phyloP scores from a whole-genome alignment of 2,329 filamentous ascomycete species.

The Penicillium sp. region DNA sequence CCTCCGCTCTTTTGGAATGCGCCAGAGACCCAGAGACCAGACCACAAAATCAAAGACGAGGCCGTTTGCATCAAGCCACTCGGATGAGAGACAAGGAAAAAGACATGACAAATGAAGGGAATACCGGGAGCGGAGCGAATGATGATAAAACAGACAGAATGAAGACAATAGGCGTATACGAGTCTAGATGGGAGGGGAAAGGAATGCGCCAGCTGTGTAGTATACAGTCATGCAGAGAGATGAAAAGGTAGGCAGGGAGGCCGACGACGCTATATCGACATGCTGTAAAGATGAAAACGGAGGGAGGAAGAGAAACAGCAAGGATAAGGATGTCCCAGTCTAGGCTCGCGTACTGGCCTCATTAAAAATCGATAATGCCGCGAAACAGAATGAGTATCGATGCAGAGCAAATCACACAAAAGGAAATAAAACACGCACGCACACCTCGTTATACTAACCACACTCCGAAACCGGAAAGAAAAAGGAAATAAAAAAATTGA shows the following conservation, averaged over 20 bases:
- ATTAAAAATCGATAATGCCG: slow-evolving; percentile 23
- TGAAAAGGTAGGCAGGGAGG: slow-evolving; percentile 16
- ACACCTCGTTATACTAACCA: slow-evolving; percentile 20
- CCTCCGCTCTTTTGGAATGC: slow-evolving; percentile 29
- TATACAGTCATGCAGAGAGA: slow-evolving; percentile 31
- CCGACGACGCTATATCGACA: slow-evolving; percentile 16
- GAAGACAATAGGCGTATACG: slow-evolving; percentile 17
- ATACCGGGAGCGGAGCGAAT: slow-evolving; percentile 10
- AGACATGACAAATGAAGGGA: slow-evolving; percentile 17
- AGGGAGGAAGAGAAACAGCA: slow-evolving; percentile 13
- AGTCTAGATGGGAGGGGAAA: slow-evolving; percentile 15
- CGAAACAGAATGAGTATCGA: slow-evolving; percentile 20
- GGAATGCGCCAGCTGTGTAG: slow-evolving; percentile 24
- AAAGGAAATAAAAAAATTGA: slow-evolving; percentile 15
- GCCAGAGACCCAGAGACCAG: slow-evolving; percentile 28
- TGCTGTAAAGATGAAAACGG: slow-evolving; percentile 13
- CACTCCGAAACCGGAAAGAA: slow-evolving; percentile 19
- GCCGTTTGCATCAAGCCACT: slow-evolving; percentile 8
- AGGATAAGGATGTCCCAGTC: slow-evolving; percentile 17
- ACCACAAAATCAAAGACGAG: slow-evolving; percentile 16
- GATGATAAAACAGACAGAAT: slow-evolving; percentile 16
- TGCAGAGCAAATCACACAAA: slow-evolving; percentile 18
- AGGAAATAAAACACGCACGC: slow-evolving; percentile 9
- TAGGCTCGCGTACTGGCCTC: slow-evolving; percentile 21
- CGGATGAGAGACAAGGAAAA: slow-evolving; percentile 17